Percentiles rank a stretch among this genome's conserved stretches.
Evolutionary conservation across 2,329 filamentous ascomycete genomes (phyloP).

Genomic region (Cytospora leucostoma): DNA sequence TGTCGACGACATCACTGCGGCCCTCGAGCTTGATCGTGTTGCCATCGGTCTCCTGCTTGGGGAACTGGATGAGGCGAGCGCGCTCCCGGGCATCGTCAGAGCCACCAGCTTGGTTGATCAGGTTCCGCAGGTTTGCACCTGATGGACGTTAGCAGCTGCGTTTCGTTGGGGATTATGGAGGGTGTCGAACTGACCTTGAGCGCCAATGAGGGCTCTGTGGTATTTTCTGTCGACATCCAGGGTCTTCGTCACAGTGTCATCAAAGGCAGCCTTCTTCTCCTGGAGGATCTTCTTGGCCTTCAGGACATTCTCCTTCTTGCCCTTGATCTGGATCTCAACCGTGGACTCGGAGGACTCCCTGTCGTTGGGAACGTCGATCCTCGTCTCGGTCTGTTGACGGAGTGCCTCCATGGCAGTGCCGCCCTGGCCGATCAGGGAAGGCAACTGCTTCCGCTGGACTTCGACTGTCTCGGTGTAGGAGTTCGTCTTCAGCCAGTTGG

Average conservation of each 20-base stretch:
- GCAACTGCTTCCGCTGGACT: conserved; percentile 88
- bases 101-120: conserved; percentile 85
- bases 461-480: conserved; percentile 77
- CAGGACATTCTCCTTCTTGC: conserved; percentile 86
- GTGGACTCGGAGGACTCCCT: conserved; percentile 69
- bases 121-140: conserved; percentile 83
- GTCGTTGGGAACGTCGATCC: conserved; percentile 86
- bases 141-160: conserved; percentile 41
- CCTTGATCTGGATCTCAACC: conserved; percentile 89
- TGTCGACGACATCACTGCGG: conserved; percentile 79
- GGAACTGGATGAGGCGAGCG: conserved; percentile 91
- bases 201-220: conserved; percentile 86
- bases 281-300: conserved; percentile 89
- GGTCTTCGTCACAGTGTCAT: conserved; percentile 82
- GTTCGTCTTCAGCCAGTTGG: conserved; percentile 89
- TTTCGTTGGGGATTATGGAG: background rate
- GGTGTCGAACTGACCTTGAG: conserved; percentile 69
- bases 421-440: conserved; percentile 89
- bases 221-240: conserved; percentile 93
- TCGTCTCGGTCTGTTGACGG: conserved; percentile 79
- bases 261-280: conserved; percentile 83
- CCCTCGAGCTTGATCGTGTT: conserved; percentile 88
- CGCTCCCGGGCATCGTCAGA: conserved; percentile 82
- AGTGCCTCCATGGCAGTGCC: conserved; percentile 90
- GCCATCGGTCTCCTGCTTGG: conserved; percentile 80